These are phyloP conservation scores for Stachybotrys chlorohalonatus DNA, from an alignment of 2,329 filamentous ascomycete genomes.

Conservation along the genomic window DNA sequence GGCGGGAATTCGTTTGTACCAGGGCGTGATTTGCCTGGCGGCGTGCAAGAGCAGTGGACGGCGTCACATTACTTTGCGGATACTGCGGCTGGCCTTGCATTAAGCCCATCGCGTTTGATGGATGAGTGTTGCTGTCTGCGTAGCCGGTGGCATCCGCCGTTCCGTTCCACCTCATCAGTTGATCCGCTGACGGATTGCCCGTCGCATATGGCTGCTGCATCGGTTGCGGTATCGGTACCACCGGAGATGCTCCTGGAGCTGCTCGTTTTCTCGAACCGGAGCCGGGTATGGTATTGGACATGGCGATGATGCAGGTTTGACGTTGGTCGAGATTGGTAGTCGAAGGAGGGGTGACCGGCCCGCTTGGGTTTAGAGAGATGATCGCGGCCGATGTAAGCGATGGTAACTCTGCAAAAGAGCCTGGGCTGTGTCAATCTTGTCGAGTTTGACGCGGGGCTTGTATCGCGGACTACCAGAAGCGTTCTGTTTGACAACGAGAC, in stretches of 20 bases:
- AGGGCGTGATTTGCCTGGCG: constrained; percentile 42
- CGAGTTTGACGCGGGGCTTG: too few relatives aligned
- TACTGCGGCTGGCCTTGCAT: constrained; percentile 25
- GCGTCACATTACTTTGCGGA: constrained; percentile 18
- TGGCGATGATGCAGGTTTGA: constrained; percentile 1
- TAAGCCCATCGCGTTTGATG: constrained; percentile 28
- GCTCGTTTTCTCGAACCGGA: constrained; percentile 59
- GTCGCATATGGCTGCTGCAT: constrained; percentile 38
- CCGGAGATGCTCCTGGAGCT: constrained; percentile 62
- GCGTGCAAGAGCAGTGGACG: constrained; percentile 43
- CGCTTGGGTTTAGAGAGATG: not conserved
- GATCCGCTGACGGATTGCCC: constrained; percentile 36
- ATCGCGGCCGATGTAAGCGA: too few relatives aligned
- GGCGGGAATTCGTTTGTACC: constrained; percentile 30
- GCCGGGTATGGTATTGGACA: constrained; percentile 29
- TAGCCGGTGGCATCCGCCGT: constrained; percentile 26
- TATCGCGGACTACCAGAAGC: too few relatives aligned
- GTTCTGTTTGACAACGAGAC: too few relatives aligned
- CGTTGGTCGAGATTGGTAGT: constrained; percentile 4
- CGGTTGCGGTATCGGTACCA: constrained; percentile 42
- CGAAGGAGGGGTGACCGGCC: not conserved
- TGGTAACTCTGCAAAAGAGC: too few relatives aligned
- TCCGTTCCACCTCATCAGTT: constrained; percentile 37
- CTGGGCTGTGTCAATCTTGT: too few relatives aligned
- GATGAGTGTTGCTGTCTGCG: constrained; percentile 23